These are phyloP conservation scores for Wickerhamomyces mucosus DNA, from an alignment of 805 yeast species.

Conservation along the genomic window DNA sequence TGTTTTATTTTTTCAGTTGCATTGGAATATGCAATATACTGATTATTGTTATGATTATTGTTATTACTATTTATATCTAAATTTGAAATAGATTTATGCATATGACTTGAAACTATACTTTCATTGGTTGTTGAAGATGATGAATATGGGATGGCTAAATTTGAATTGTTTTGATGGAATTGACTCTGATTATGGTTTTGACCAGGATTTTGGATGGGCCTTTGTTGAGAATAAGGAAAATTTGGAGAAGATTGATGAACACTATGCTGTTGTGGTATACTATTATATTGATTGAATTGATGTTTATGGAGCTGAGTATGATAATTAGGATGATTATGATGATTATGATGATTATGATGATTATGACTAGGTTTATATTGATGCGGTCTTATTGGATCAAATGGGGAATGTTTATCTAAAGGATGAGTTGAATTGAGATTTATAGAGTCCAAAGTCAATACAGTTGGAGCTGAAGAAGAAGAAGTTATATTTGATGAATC, in stretches of 20 bases:
- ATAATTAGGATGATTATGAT: neutral
- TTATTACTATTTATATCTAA: too few relatives aligned
- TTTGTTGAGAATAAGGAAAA: conserved; percentile 1
- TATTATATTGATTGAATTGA: too few relatives aligned
- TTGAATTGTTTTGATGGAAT: neutral
- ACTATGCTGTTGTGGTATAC: too few relatives aligned
- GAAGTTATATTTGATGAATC: too few relatives aligned
- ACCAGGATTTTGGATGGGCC: conserved; percentile 1
- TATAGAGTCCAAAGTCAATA: too few relatives aligned
- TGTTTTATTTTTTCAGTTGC: too few relatives aligned
- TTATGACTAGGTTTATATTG: conserved; percentile 4
- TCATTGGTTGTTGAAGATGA: conserved; percentile 2
- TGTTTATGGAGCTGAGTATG: conserved; percentile 2
- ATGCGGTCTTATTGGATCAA: conserved; percentile 1
- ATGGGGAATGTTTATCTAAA: neutral
- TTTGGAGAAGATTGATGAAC: too few relatives aligned
- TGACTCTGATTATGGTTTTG: conserved; percentile 3
- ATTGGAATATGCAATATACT: too few relatives aligned
- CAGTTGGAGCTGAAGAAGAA: too few relatives aligned
- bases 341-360: conserved; percentile 1
- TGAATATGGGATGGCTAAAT: too few relatives aligned
- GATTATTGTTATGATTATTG: too few relatives aligned
- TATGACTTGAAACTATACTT: neutral
- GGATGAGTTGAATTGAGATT: neutral
- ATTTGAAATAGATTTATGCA: neutral